phyloP scores from a whole-genome alignment of 169 alveolate genomes.

The Eimeria falciformis region DNA sequence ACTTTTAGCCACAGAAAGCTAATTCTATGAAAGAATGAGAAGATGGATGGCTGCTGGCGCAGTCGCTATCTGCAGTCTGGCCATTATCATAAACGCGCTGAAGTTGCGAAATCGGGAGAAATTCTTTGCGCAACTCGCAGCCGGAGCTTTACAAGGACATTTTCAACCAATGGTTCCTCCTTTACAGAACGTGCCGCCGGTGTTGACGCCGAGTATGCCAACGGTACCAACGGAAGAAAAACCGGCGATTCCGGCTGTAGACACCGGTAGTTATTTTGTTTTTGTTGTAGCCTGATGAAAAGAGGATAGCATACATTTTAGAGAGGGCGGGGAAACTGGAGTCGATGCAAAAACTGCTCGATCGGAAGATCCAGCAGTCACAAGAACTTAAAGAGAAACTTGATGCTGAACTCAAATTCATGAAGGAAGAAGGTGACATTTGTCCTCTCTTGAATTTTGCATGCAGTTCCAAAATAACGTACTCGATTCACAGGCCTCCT shows the following conservation, averaged over 20 bases:
- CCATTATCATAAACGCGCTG: background rate
- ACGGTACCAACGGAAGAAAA: constrained; percentile 1
- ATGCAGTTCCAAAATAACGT: too few species aligned
- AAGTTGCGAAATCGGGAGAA: background rate
- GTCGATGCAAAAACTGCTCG: constrained; percentile 46
- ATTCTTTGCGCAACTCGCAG: constrained; percentile 32
- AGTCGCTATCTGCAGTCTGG: too few species aligned
- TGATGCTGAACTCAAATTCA: constrained; percentile 9
- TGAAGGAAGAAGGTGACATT: constrained; percentile 66
- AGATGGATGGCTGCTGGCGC: background rate
- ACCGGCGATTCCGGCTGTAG: background rate
- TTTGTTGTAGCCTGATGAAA: background rate
- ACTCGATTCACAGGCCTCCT: background rate
- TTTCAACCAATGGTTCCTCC: background rate
- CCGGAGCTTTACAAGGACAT: constrained; percentile 31
- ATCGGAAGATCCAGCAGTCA: constrained; percentile 36
- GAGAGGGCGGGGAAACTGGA: constrained; percentile 50
- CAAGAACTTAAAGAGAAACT: constrained; percentile 45
- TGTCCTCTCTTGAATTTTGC: background rate
- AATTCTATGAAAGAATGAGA: background rate
- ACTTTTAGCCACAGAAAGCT: background rate
- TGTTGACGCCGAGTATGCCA: background rate
- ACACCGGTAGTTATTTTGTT: background rate
- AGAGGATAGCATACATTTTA: background rate
- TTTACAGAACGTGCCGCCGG: background rate